Base-by-base conservation (phyloP, 169 alveolate genomes). In the Cryptosporidium felis region DNA sequence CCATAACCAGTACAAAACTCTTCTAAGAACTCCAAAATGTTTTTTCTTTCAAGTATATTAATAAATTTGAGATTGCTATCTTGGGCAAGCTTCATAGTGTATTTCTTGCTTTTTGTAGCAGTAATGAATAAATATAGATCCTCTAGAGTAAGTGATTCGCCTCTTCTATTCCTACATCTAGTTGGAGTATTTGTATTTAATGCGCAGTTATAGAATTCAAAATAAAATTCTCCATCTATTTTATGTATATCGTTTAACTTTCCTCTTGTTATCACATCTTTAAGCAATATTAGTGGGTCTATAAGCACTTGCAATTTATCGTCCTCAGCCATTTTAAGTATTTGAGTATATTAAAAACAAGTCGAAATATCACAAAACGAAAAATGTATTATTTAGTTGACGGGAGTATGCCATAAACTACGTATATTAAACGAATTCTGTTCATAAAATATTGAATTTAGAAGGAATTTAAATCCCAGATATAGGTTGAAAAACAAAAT, bases 151-250 rank as follows among this genome's bases (percentile, higher is more conserved):
- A 74, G 41, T 10, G 67, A 36, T 40, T 74, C 85, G 12, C 85
- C 85, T 53, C 85, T 23, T n/a, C 85, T 49, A 74, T 56, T 74
- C 40, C 85, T 49, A 34, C 85, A 74, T 40, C 85, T 49, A 9
- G 85, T 74, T 8, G 85, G 85, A n/a, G 67, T 56, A 5, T 36
- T 32, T 16, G 30, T 36, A 36, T 58, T 56, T 10, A 74, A 53
- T 51, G 58, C 44, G 42, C 85, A 74, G 38, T 74, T 74, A 40
- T 74, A 74, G 36, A 36, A 34, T 16, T 74, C 42, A 23, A 74
- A 58, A 23, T 9, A 6, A 74, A 74, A 74, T 38, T 74, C 67
- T 12, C 41, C 59, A 10, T 23, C 67, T 5, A 32, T 26, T 38
- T 51, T 32, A 26, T 40, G 21, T 34, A 74, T 53, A 21, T 74